Percentiles rank a stretch among this genome's conserved stretches.
Evolutionary conservation across 2,329 filamentous ascomycete species (phyloP).

Genomic region (Aspergillus tubingensis): DNA sequence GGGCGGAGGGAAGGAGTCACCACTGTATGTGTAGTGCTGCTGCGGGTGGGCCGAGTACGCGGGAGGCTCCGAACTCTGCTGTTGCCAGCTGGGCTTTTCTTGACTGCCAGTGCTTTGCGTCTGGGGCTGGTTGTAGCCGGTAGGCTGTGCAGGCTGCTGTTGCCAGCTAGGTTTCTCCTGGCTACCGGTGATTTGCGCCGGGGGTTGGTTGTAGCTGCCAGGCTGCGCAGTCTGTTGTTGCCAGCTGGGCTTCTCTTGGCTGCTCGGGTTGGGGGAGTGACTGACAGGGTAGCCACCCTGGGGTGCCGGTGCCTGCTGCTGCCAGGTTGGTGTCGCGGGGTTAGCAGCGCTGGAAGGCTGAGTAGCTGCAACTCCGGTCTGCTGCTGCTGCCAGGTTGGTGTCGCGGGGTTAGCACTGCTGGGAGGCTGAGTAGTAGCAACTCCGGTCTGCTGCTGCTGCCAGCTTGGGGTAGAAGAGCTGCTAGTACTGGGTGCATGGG

Average conservation of each 20-base stretch:
- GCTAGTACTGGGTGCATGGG: neutral
- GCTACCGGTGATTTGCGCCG: neutral
- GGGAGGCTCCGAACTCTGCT: neutral
- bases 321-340: neutral
- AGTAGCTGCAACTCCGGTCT: conserved; percentile 1
- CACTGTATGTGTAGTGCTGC: conserved; percentile 32
- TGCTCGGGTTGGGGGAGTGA: neutral
- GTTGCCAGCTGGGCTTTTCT: conserved; percentile 3
- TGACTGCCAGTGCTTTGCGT: conserved; percentile 11
- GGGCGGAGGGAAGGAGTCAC: conserved; percentile 42
- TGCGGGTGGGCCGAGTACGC: conserved; percentile 9
- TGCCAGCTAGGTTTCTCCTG: conserved; percentile 11
- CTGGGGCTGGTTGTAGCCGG: neutral
- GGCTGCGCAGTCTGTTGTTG: conserved; percentile 11
- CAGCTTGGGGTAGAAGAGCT: conserved; percentile 1
- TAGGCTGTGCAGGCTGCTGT: conserved; percentile 6
- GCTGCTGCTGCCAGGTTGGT: conserved; percentile 6
- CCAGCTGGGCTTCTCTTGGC: conserved; percentile 6
- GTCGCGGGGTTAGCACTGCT: neutral
- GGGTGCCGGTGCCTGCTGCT: conserved; percentile 10
- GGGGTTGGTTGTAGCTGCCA: neutral
- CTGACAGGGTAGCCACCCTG: conserved; percentile 8
- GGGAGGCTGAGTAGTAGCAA: conserved; percentile 4
- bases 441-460: conserved; percentile 9
- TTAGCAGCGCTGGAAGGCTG: conserved; percentile 6